Evolutionary conservation across 345 rosid species (phyloP).

Genomic region (Rubroshorea leprosula): DNA sequence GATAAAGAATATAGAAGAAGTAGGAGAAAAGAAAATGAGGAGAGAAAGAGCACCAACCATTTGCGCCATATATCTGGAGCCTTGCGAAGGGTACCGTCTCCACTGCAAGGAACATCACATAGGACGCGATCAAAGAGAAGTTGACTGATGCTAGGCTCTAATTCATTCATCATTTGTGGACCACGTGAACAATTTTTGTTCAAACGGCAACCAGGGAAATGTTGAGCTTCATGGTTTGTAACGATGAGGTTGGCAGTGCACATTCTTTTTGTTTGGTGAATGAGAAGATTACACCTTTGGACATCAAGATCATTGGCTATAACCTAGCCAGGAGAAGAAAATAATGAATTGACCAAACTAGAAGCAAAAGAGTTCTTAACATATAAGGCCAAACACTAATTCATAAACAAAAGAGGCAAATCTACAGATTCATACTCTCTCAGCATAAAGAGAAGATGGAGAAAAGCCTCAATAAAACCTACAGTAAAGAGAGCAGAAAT

Average conservation of each 20-base stretch:
- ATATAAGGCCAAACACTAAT: conserved; percentile 5
- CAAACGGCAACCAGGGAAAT: conserved; percentile 75
- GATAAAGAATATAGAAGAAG: not conserved
- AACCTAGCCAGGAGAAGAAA: conserved; percentile 38
- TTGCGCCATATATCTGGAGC: conserved; percentile 98
- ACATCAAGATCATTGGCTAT: conserved; percentile 95
- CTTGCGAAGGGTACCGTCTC: conserved; percentile 95
- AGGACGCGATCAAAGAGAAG: conserved; percentile 86
- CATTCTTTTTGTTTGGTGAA: conserved; percentile 96
- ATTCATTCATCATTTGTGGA: conserved; percentile 28
- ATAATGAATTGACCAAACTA: conserved; percentile 9
- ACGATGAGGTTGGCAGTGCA: conserved; percentile 95
- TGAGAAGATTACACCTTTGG: conserved; percentile 94
- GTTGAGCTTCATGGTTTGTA: conserved; percentile 94
- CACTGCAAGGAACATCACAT: conserved; percentile 98
- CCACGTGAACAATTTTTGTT: conserved; percentile 29
- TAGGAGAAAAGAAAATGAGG: not conserved
- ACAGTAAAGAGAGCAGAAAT: not conserved
- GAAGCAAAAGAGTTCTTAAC: conserved; percentile 1
- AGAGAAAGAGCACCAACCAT: conserved; percentile 42
- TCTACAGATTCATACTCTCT: not conserved
- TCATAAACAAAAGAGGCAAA: conserved; percentile 3
- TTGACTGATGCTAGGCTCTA: conserved; percentile 35
- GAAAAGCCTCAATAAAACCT: conserved; percentile 8
- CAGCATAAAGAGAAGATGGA: conserved; percentile 4